A percentile compares a stretch with the other conserved stretches of the same genome.
Evolutionary conservation across 805 yeast species (phyloP).

Genomic region (Metschnikowia orientalis): DNA sequence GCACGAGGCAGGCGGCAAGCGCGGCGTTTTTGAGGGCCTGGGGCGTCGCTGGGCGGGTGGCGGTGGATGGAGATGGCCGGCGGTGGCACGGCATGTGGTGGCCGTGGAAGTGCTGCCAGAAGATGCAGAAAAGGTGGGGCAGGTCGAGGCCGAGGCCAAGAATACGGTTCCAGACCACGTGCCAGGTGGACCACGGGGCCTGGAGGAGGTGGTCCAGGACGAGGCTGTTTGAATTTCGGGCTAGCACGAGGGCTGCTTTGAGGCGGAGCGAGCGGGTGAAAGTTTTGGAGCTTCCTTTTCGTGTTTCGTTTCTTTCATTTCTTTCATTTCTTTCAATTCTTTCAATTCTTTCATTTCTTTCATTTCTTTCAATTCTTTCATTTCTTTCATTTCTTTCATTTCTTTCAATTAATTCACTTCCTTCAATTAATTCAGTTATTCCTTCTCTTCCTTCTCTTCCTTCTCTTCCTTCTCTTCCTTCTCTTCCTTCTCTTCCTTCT

Average conservation of each 20-base stretch:
- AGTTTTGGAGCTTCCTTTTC: background rate
- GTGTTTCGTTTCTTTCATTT: background rate
- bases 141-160: conserved; percentile 26
- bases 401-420: too few species aligned
- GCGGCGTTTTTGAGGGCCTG: conserved; percentile 10
- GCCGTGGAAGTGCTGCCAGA: conserved; percentile 21
- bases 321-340: too few species aligned
- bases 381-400: too few species aligned
- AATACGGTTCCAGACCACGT: conserved; percentile 30
- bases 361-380: too few species aligned
- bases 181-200: conserved; percentile 30
- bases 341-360: too few species aligned
- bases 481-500: too few species aligned
- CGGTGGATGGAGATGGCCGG: background rate
- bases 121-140: conserved; percentile 25
- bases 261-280: conserved; percentile 11
- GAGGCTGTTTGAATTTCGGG: conserved; percentile 24
- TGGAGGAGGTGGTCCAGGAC: conserved; percentile 18
- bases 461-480: too few species aligned
- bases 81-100: conserved; percentile 25
- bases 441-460: too few species aligned
- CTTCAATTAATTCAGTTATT: too few species aligned
- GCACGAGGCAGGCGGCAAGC: conserved; percentile 15
- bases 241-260: conserved; percentile 28
- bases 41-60: conserved; percentile 2